Percentiles rank a stretch among this genome's conserved stretches.
These are phyloP conservation scores for Saccharomyces pastorianus DNA, from an alignment of 1,139 yeast genomes.

Conservation along the genomic window DNA sequence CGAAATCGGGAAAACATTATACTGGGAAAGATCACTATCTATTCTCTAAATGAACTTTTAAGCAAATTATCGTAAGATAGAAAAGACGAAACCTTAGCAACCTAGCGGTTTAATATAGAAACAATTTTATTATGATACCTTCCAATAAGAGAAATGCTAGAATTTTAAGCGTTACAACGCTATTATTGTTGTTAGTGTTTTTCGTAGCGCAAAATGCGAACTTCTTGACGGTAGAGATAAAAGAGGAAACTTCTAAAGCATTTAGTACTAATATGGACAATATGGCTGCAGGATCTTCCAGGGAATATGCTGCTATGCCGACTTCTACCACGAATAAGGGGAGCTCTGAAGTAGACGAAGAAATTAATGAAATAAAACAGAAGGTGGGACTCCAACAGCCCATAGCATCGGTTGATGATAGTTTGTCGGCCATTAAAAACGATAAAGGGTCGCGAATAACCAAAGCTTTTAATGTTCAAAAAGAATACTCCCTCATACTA, in stretches of 20 bases:
- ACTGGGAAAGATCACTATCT: not conserved
- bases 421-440: not conserved
- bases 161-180: slow-evolving; percentile 21
- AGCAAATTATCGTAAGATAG: not conserved
- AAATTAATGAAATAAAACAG: slow-evolving; percentile 18
- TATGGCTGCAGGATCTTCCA: slow-evolving; percentile 1
- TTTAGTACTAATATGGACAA: not conserved
- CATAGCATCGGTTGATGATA: slow-evolving; percentile 1
- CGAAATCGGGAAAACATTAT: not conserved
- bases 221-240: slow-evolving; percentile 8
- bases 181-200: slow-evolving; percentile 21
- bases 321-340: slow-evolving; percentile 4
- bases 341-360: slow-evolving; percentile 9
- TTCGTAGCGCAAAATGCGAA: slow-evolving; percentile 23
- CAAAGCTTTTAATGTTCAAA: slow-evolving; percentile 46
- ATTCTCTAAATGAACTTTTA: not conserved
- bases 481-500: slow-evolving; percentile 53
- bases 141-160: slow-evolving; percentile 25
- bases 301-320: slow-evolving; percentile 2
- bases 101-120: not conserved
- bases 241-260: slow-evolving; percentile 2
- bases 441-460: slow-evolving; percentile 9
- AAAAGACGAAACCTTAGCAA: not conserved
- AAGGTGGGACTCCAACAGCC: slow-evolving; percentile 13
- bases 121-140: not conserved